These are phyloP conservation scores for Osmanthus fragrans DNA, from an alignment of 257 asterid genomes.

Conservation along the genomic window DNA sequence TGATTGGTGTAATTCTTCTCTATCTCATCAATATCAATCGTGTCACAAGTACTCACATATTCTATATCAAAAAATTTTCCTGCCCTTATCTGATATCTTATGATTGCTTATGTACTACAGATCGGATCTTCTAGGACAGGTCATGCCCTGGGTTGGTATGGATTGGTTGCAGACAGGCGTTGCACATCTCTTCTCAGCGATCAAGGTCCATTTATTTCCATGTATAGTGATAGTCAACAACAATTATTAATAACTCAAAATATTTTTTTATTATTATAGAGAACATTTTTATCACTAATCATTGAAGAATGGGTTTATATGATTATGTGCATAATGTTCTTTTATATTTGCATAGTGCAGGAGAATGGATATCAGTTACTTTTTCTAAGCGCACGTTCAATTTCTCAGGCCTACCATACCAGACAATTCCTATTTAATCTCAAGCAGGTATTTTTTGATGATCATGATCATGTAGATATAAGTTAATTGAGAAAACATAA, in stretches of 20 bases:
- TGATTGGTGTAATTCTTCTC: slow-evolving; percentile 9
- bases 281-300: background rate
- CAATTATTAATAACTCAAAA: background rate
- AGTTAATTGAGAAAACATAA: background rate
- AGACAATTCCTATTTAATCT: slow-evolving; percentile 80
- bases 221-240: slow-evolving; percentile 4
- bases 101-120: slow-evolving; percentile 38
- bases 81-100: slow-evolving; percentile 3
- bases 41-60: background rate
- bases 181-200: slow-evolving; percentile 92
- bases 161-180: slow-evolving; percentile 99
- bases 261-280: slow-evolving; percentile 5
- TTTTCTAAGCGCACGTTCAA: slow-evolving; percentile 95
- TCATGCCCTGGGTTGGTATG: slow-evolving; percentile 97
- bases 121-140: slow-evolving; percentile 92
- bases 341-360: slow-evolving; percentile 49
- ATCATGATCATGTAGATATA: background rate
- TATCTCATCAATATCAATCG: slow-evolving; percentile 1
- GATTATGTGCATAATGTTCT: background rate
- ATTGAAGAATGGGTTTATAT: slow-evolving; percentile 1
- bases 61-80: background rate
- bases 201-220: slow-evolving; percentile 59
- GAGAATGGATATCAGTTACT: slow-evolving; percentile 94
- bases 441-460: slow-evolving; percentile 65
- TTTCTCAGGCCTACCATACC: slow-evolving; percentile 85